Evolutionary conservation across 345 rosid species (phyloP).

Genomic region (Leavenworthia alabamica): DNA sequence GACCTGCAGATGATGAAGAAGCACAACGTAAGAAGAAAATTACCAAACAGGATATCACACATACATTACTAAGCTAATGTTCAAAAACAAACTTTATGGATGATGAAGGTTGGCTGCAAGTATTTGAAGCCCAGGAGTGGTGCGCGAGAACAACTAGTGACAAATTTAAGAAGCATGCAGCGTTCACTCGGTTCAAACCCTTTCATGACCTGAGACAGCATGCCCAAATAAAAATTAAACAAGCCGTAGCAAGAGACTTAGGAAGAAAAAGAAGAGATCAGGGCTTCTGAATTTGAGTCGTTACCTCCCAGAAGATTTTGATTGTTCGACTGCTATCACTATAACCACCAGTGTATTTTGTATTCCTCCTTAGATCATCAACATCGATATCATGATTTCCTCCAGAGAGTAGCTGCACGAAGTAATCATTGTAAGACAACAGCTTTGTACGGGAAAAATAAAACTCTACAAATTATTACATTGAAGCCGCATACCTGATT

Average conservation of each 20-base stretch:
- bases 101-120: conserved; percentile 86
- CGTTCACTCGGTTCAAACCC: conserved; percentile 83
- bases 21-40: not conserved
- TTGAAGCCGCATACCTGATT: conserved; percentile 59
- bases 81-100: conserved; percentile 63
- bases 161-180: conserved; percentile 92
- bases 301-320: conserved; percentile 97
- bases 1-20: conserved; percentile 43
- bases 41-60: not conserved
- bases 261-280: conserved; percentile 7
- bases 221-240: not conserved
- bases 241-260: not conserved
- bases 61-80: not conserved
- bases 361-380: conserved; percentile 68
- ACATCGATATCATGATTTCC: conserved; percentile 89
- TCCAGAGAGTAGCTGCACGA: conserved; percentile 83
- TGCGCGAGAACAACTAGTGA: conserved; percentile 93
- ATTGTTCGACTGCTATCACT: conserved; percentile 75
- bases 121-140: conserved; percentile 93
- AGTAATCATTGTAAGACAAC: conserved; percentile 15
- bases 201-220: conserved; percentile 59
- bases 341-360: conserved; percentile 91
- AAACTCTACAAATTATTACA: not conserved
- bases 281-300: not conserved
- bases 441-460: not conserved